phyloP scores from a whole-genome alignment of 257 asterid genomes.

The Haberlea rhodopensis region DNA sequence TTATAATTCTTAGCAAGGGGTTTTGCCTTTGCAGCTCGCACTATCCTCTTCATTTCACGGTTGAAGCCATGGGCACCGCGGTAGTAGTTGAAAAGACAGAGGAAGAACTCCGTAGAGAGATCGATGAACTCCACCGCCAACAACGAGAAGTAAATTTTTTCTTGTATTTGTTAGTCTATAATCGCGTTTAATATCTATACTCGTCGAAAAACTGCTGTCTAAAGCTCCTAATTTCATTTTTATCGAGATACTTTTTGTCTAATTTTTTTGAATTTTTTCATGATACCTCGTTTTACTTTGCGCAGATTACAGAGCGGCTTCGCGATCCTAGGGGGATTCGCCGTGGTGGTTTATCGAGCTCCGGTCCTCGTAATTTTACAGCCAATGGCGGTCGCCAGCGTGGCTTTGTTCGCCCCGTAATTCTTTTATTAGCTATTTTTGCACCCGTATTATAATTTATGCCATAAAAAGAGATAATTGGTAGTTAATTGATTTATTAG shows the following conservation, averaged over 20 bases:
- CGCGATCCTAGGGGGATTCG: conserved; percentile 93
- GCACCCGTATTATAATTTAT: neutral
- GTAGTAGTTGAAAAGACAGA: conserved; percentile 74
- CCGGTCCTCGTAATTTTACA: conserved; percentile 76
- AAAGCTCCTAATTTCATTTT: neutral
- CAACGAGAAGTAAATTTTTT: conserved; percentile 64
- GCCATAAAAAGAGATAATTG: neutral
- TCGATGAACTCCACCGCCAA: conserved; percentile 87
- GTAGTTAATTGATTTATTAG: conserved; percentile 33
- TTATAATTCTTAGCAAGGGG: too few relatives aligned
- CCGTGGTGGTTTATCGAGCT: conserved; percentile 69
- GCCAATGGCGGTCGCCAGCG: conserved; percentile 76
- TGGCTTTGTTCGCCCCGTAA: conserved; percentile 81
- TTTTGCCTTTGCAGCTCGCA: too few relatives aligned
- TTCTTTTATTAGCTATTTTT: neutral
- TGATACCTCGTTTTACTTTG: neutral
- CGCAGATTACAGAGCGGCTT: conserved; percentile 85
- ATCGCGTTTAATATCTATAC: neutral
- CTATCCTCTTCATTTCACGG: neutral
- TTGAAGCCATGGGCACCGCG: conserved; percentile 41
- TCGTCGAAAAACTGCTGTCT: neutral
- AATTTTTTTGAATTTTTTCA: neutral
- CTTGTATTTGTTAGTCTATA: neutral
- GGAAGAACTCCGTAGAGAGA: conserved; percentile 83
- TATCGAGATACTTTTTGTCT: neutral